Base-by-base conservation (phyloP, 2,329 filamentous ascomycete species). In the Clathrospora elynae region DNA sequence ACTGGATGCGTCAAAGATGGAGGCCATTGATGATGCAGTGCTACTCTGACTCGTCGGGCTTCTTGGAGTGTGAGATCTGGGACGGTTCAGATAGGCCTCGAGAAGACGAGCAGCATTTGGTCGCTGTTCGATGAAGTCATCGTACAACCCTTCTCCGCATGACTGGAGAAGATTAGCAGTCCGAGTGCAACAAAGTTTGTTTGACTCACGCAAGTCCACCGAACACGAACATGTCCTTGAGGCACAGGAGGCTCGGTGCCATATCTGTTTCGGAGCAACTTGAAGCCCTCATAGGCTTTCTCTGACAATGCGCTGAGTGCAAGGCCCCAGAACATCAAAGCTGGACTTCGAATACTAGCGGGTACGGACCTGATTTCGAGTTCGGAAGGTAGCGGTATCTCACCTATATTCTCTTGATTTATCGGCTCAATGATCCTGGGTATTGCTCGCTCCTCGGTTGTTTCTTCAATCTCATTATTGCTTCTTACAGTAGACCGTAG, bases 91-190 rank as follows among this genome's bases (percentile, higher is more conserved):
- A 29, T 62, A 68, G 2, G 61, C 61, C 59, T 71, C 69, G 0
- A 73, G 53, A n/a, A 67, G 60, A 8, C 65, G 57, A 7, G 70
- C 70, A 29, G 70, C 71, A 12, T 71, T 71, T 4, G 61, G 55
- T 18, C 66, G 59, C 11, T 51, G 46, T 49, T 73, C 71, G 31
- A 67, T 51, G 34, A 68, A 73, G 50, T 73, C 71, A 35, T 73
- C 71, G 40, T 71, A 66, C 5, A 72, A 52, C 2, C 50, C 28
- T 16, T 64, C 56, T 13, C 67, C 67, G 33, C 66, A 71, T 12
- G 57, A 53, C 64, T 68, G 17, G 7, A 14, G 2, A 1, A 3
- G 7, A 29, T 52, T 32, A 53, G 48, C 10, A 39, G 17, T 26
- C 5, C 17, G 14, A 8, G 8, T 17, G 8, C 12, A 25, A 7